Evolutionary conservation across 768 basidiomycete genomes (phyloP).

Genomic region (Hortiboletus flavorubellus): DNA sequence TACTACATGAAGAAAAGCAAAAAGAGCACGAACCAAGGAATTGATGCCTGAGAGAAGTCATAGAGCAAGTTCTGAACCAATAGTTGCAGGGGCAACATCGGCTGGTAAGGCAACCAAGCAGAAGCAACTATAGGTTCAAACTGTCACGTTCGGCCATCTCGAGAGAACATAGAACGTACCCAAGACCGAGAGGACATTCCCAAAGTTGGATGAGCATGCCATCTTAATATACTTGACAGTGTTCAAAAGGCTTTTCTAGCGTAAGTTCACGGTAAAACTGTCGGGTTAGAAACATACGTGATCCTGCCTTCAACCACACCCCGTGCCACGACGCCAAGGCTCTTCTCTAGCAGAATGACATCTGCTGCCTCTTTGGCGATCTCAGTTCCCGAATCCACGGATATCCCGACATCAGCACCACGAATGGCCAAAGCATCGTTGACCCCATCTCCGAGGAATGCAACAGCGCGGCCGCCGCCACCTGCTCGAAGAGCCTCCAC

Average conservation of each 20-base stretch:
- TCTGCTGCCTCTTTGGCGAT: constrained; percentile 40
- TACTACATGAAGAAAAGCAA: neutral
- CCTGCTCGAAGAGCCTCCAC: constrained; percentile 30
- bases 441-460: constrained; percentile 31
- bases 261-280: constrained; percentile 7
- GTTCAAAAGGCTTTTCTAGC: constrained; percentile 30
- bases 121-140: constrained; percentile 27
- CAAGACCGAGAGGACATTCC: constrained; percentile 33
- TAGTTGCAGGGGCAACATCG: constrained; percentile 34
- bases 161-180: constrained; percentile 14
- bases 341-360: constrained; percentile 36
- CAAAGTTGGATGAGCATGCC: constrained; percentile 37
- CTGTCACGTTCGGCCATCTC: neutral
- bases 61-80: constrained; percentile 34
- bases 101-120: constrained; percentile 37
- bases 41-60: constrained; percentile 37
- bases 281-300: constrained; percentile 22
- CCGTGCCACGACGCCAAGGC: constrained; percentile 31
- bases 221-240: constrained; percentile 38
- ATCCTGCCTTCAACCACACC: constrained; percentile 33
- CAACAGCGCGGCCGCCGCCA: constrained; percentile 27
- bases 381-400: constrained; percentile 32
- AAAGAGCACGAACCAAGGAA: constrained; percentile 29
- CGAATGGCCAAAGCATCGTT: constrained; percentile 33
- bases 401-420: constrained; percentile 32